A percentile compares a stretch with the other conserved stretches of the same genome.
phyloP scores from a whole-genome alignment of 441 rosid genomes.

The Melastoma candidum region DNA sequence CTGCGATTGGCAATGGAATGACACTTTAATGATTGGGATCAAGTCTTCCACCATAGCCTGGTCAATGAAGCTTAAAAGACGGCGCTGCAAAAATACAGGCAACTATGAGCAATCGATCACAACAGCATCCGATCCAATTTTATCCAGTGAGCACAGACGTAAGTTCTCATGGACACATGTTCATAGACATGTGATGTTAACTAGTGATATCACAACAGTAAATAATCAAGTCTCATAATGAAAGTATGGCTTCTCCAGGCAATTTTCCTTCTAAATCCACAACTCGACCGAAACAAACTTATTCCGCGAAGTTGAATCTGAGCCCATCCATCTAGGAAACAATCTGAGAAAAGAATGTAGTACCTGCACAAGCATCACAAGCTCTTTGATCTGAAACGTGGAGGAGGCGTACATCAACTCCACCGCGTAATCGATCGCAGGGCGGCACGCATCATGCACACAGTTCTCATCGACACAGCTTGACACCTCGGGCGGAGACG shows the following conservation, averaged over 20 bases:
- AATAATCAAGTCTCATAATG: no score
- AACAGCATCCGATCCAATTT: neutral
- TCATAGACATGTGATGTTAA: neutral
- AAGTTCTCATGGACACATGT: neutral
- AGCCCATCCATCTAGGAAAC: neutral
- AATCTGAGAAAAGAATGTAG: neutral
- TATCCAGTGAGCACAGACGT: neutral
- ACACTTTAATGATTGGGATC: constrained; percentile 64
- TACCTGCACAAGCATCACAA: constrained; percentile 74
- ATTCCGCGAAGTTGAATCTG: no score
- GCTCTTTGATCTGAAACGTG: constrained; percentile 62
- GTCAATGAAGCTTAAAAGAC: constrained; percentile 48
- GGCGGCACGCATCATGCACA: constrained; percentile 69
- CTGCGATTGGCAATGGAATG: constrained; percentile 57
- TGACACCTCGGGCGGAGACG: constrained; percentile 60
- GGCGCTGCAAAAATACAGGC: constrained; percentile 52
- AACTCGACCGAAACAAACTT: no score
- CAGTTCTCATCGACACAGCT: constrained; percentile 69
- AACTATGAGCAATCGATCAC: neutral
- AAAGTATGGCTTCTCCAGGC: no score
- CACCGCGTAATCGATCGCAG: constrained; percentile 63
- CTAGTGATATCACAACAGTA: no score
- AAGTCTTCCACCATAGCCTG: constrained; percentile 72
- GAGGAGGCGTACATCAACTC: constrained; percentile 78
- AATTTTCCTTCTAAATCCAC: no score